Percentiles rank a stretch among this genome's conserved stretches.
Evolutionary conservation across 495 filamentous ascomycete genomes (phyloP).

Genomic region (Amniculicola lignicola): DNA sequence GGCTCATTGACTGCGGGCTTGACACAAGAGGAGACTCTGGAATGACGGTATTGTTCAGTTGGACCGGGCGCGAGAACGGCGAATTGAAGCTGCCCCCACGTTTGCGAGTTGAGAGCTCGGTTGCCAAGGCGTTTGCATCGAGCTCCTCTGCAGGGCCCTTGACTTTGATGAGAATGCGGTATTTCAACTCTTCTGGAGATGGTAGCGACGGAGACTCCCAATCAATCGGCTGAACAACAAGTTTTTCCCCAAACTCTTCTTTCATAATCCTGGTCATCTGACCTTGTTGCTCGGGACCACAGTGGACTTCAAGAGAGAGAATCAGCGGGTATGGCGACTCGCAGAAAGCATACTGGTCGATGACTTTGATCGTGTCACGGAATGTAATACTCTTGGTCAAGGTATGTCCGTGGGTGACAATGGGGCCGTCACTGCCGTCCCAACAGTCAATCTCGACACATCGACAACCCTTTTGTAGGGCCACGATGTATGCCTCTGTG

Average conservation of each 20-base stretch:
- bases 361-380: constrained; percentile 82
- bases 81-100: constrained; percentile 81
- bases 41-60: constrained; percentile 53
- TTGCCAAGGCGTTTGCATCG: constrained; percentile 19
- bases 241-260: constrained; percentile 70
- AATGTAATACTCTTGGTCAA: constrained; percentile 84
- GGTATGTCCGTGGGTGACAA: constrained; percentile 87
- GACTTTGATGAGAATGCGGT: constrained; percentile 88
- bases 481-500: constrained; percentile 87
- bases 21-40: constrained; percentile 53
- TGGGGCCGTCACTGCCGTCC: constrained; percentile 84
- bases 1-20: constrained; percentile 49
- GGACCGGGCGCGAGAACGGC: constrained; percentile 44
- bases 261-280: constrained; percentile 90
- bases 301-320: constrained; percentile 94
- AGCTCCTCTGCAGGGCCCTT: constrained; percentile 59
- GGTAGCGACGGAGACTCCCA: constrained; percentile 63
- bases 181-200: constrained; percentile 77
- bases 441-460: constrained; percentile 98
- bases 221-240: constrained; percentile 67
- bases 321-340: constrained; percentile 80
- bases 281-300: constrained; percentile 74
- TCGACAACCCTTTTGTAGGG: constrained; percentile 83
- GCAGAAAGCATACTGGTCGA: constrained; percentile 88
- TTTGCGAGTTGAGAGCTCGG: constrained; percentile 45